Evolutionary conservation across 1,284 basidiomycete genomes (phyloP).

Genomic region (Ceratobasidium theobromae): DNA sequence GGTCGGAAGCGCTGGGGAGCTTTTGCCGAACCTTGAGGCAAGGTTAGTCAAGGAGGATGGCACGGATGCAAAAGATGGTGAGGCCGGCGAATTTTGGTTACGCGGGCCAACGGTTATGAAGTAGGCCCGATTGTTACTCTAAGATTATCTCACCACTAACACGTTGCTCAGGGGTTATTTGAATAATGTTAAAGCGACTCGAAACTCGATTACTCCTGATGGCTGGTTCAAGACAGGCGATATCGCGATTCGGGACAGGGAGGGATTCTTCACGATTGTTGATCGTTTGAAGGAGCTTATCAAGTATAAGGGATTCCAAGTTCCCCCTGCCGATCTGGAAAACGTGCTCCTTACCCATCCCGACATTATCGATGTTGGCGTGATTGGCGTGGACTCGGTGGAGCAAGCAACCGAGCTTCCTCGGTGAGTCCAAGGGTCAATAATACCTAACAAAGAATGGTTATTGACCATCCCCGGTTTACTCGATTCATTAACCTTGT

Average conservation of each 20-base stretch:
- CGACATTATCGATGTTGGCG: constrained; percentile 68
- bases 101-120: constrained; percentile 80
- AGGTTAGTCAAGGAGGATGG: constrained; percentile 67
- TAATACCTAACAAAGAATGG: no score
- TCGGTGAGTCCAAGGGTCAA: constrained; percentile 56
- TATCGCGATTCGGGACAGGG: constrained; percentile 59
- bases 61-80: constrained; percentile 50
- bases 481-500: no score
- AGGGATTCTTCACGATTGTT: constrained; percentile 67
- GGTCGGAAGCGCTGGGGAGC: constrained; percentile 65
- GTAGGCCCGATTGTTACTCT: constrained; percentile 45
- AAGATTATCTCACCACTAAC: neutral
- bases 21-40: constrained; percentile 78
- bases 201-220: constrained; percentile 64
- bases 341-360: constrained; percentile 70
- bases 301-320: constrained; percentile 81
- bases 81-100: constrained; percentile 79
- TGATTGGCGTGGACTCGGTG: constrained; percentile 65
- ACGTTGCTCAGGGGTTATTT: constrained; percentile 46
- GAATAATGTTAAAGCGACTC: constrained; percentile 67
- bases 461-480: no score
- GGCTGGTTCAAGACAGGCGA: constrained; percentile 88
- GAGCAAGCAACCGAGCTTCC: constrained; percentile 76
- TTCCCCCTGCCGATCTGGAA: constrained; percentile 83
- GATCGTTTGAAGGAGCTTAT: constrained; percentile 80